phyloP scores from a whole-genome alignment of 2,329 filamentous ascomycete species.

The Pyricularia sp. region DNA sequence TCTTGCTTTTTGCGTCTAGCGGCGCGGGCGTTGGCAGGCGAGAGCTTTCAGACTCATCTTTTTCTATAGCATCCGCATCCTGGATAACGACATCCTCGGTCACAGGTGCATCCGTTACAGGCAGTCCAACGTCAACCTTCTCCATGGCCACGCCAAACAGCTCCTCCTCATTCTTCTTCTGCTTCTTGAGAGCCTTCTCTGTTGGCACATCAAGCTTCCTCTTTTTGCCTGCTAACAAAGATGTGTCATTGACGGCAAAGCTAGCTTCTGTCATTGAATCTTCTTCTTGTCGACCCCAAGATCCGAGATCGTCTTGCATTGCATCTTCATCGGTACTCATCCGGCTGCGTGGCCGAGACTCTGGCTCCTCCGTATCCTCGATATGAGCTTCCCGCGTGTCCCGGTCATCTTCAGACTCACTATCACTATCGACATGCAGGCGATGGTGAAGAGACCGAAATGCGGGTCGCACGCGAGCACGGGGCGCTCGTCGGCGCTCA shows the following conservation, averaged over 20 bases:
- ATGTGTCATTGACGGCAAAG: conserved; percentile 46
- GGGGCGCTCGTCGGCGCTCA: conserved; percentile 43
- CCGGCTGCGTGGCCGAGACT: conserved; percentile 69
- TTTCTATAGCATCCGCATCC: conserved; percentile 30
- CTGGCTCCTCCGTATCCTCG: conserved; percentile 72
- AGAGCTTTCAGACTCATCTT: conserved; percentile 31
- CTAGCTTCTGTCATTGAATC: conserved; percentile 62
- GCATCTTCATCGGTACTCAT: conserved; percentile 49
- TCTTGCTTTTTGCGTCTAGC: conserved; percentile 34
- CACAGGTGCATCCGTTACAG: conserved; percentile 26
- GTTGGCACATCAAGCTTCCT: conserved; percentile 61
- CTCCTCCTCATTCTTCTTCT: conserved; percentile 68
- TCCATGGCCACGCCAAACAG: conserved; percentile 54
- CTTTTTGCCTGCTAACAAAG: conserved; percentile 42
- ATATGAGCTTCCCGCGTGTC: neutral
- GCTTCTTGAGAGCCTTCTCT: conserved; percentile 60
- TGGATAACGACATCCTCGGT: conserved; percentile 36
- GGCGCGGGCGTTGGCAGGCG: conserved; percentile 33
- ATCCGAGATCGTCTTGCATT: conserved; percentile 33
- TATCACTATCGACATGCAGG: conserved; percentile 60
- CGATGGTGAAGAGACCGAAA: conserved; percentile 74
- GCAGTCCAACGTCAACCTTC: conserved; percentile 36
- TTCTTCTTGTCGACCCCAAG: conserved; percentile 40
- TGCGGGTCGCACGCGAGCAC: conserved; percentile 41
- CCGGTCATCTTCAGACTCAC: conserved; percentile 67